phyloP scores from a whole-genome alignment of 148 eudicot species.

The Nepenthes mirabilis region DNA sequence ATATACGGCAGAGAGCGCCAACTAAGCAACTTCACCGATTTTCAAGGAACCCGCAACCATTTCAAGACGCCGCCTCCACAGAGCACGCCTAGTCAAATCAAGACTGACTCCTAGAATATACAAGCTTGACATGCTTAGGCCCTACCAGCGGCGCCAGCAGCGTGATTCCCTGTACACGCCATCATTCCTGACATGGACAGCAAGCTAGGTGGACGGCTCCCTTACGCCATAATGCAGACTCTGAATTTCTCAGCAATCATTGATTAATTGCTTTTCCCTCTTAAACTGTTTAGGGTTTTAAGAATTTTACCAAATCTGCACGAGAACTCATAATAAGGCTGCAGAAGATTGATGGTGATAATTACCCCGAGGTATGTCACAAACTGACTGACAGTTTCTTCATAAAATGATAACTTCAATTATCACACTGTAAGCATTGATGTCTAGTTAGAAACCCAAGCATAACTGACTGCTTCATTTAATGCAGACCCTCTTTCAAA shows the following conservation, averaged over 20 bases:
- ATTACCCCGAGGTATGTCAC: slow-evolving; percentile 72
- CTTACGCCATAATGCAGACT: not conserved
- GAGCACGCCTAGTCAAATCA: too few relatives aligned
- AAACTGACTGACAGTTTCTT: too few relatives aligned
- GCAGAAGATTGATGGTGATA: slow-evolving; percentile 85
- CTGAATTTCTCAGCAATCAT: not conserved
- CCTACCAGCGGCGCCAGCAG: too few relatives aligned
- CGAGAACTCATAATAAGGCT: slow-evolving; percentile 71
- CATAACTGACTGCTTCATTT: slow-evolving; percentile 7
- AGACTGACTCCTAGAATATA: too few relatives aligned
- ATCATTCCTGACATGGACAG: too few relatives aligned
- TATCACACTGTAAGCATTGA: not conserved
- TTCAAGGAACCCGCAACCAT: too few relatives aligned
- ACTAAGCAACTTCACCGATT: too few relatives aligned
- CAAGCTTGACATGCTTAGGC: too few relatives aligned
- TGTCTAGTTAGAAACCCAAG: not conserved
- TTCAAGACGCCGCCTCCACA: too few relatives aligned
- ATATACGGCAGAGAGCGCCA: too few relatives aligned
- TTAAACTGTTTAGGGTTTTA: slow-evolving; percentile 42
- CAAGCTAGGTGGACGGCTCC: too few relatives aligned
- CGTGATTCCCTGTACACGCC: too few relatives aligned
- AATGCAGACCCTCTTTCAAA: slow-evolving; percentile 72
- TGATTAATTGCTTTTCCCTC: not conserved
- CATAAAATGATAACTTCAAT: not conserved
- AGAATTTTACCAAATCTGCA: slow-evolving; percentile 72